Base-by-base conservation (phyloP, 352 stramenopile genomes). In the Blastocystis sp. region DNA sequence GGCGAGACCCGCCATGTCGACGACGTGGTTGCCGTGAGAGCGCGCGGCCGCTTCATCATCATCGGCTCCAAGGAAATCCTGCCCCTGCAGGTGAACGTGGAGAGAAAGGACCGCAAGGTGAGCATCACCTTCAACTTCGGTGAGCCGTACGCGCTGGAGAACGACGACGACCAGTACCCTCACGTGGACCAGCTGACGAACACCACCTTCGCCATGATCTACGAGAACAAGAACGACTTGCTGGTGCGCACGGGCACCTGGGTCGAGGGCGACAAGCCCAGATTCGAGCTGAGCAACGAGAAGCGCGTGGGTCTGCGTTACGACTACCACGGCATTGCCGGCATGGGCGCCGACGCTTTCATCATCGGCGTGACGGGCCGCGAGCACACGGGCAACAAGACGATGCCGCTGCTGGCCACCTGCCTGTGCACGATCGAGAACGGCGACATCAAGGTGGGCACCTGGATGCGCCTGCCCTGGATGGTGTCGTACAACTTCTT, bases 401-500 rank as follows among this genome's bases (percentile, higher is more conserved):
- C 21, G 3, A 38, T 14, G 2, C 66, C 66, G 3, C 4, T 43
- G 10, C 10, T 77, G 3, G 21, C 38, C 14, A 43, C 66, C 38
- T 38, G 34, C 14, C 66, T 77, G 41, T 77, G 66, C 66, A 60
- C 19, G 41, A 61, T 77, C 66, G 43, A 60, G 17, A 38, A 61
- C 28, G 64, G 34, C 21, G 23, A 61, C 28, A 53, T 82, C 38
- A 45, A 53, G 59, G 56, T 82, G n/a, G 74, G 59, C n/a, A 40
- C 38, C 38, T 67, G 74, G 74, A 34, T 38, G 59, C 38, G 28
- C 34, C n/a, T 82, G 59, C 43, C 74, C 40, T 82, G 59, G 59
- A 28, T 48, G 28, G n/a, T 82, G 17, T 82, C 74, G 34, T 11
- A 71, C 34, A 82, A 82, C 62, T 82, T 34, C 62, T 64, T 82